phyloP scores from a whole-genome alignment of 495 filamentous ascomycete genomes.

The Hyaloscypha bicolor region DNA sequence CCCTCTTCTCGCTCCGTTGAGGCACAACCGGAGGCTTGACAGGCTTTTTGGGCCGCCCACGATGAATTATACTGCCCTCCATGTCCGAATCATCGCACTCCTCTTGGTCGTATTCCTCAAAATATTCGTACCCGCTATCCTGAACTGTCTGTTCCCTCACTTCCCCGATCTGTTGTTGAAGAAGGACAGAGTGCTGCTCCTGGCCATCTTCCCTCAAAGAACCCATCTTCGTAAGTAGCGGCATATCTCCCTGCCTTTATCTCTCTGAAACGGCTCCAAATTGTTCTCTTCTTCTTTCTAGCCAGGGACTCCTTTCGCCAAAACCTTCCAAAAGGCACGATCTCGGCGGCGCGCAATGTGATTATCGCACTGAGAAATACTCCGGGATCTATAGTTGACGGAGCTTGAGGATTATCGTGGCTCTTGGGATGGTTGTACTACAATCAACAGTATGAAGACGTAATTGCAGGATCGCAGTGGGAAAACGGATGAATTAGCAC shows the following conservation, averaged over 20 bases:
- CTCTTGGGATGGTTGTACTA: background rate
- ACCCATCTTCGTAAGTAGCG: conserved; percentile 22
- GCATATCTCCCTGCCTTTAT: conserved; percentile 10
- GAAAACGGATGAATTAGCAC: background rate
- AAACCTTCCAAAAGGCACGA: no score
- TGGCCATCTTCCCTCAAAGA: conserved; percentile 16
- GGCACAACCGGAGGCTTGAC: conserved; percentile 27
- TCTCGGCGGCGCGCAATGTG: background rate
- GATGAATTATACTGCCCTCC: conserved; percentile 29
- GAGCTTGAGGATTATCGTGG: conserved; percentile 1
- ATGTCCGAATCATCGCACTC: conserved; percentile 28
- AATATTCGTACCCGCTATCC: conserved; percentile 24
- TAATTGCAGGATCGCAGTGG: conserved; percentile 12
- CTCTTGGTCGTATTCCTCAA: conserved; percentile 23
- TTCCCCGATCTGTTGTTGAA: conserved; percentile 11
- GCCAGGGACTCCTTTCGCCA: background rate
- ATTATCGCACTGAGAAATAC: background rate
- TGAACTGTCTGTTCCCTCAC: conserved; percentile 20
- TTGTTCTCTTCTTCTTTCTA: background rate
- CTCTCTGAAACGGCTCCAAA: conserved; percentile 14
- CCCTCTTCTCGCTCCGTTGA: conserved; percentile 27
- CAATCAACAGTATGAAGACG: background rate
- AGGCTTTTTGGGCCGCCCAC: conserved; percentile 17
- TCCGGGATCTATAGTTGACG: background rate
- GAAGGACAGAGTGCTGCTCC: conserved; percentile 1